These are phyloP conservation scores for Nectriaceae sp. DNA, from an alignment of 2,329 filamentous ascomycete genomes.

Conservation along the genomic window DNA sequence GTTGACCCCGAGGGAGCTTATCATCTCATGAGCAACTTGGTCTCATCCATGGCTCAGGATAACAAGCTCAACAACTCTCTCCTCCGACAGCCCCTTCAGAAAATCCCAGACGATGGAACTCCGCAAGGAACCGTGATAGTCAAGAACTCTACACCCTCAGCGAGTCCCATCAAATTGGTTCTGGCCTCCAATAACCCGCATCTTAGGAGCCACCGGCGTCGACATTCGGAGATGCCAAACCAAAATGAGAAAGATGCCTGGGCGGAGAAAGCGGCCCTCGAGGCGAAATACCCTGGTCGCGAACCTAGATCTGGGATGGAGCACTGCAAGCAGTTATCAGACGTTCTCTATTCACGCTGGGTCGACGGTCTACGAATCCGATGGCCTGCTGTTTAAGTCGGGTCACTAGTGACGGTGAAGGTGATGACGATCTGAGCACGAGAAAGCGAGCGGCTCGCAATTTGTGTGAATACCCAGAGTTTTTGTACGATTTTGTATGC, in stretches of 20 bases:
- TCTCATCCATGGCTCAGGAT: constrained; percentile 73
- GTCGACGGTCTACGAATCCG: constrained; percentile 75
- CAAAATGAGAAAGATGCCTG: constrained; percentile 42
- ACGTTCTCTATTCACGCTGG: constrained; percentile 91
- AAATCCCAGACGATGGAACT: constrained; percentile 45
- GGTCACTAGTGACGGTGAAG: neutral
- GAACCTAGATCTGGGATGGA: constrained; percentile 75
- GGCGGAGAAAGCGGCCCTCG: constrained; percentile 49
- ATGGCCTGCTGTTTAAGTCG: constrained; percentile 54
- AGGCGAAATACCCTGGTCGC: constrained; percentile 57
- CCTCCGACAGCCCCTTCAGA: constrained; percentile 42
- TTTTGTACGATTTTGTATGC: constrained; percentile 20
- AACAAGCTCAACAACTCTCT: constrained; percentile 60
- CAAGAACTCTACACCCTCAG: constrained; percentile 50
- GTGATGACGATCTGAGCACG: neutral
- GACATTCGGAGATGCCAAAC: constrained; percentile 51
- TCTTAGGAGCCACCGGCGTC: constrained; percentile 73
- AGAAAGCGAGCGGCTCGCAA: neutral
- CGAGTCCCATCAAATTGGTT: constrained; percentile 65
- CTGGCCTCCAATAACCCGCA: constrained; percentile 84
- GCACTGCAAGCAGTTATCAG: constrained; percentile 84
- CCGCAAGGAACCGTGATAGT: constrained; percentile 60
- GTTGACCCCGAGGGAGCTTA: constrained; percentile 90
- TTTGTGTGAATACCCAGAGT: neutral
- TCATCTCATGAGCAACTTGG: constrained; percentile 75